Evolutionary conservation across 1,284 basidiomycete species (phyloP), one percentile per base, ranked within the genome.

Genomic region (Hemileia vastatrix): DNA sequence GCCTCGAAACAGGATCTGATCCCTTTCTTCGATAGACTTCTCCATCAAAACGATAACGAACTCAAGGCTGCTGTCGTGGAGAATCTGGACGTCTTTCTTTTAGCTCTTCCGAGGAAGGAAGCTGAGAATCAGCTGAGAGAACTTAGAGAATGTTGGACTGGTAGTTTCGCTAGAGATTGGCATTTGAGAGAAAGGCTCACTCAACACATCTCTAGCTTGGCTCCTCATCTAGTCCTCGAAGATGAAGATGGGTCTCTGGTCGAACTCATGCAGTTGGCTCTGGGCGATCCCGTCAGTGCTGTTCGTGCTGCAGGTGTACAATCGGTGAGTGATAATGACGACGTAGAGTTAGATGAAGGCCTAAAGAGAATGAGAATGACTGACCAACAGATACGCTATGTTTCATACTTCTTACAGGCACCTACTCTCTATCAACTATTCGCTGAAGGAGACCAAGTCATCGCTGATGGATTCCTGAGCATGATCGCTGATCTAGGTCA

Each of bases 221-320:
- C 80, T 6, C 67, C 65, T 54, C 63, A 75, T 67, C 62, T 77
- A 73, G 57, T 73, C 69, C 44, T 74, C 76, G 57, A 67, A 54
- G 70, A n/a, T n/a, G n/a, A n/a, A n/a, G 71, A 73, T n/a, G 71
- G 70, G 21, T 70, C 67, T 45, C 59, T 74, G n/a, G 71, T 74
- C 1, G 71, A 72, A 47, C 78, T 88, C 62, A 78, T 91, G 69
- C 78, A 80, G 66, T 79, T 80, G 59, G 87, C 86, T 0, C 78
- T 96, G 43, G 81, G 84, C 64, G 93, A 96, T 72, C 78, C 79
- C 15, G 88, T 91, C 63, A 86, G 89, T 33, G 85, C 87, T 27
- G 89, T 96, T 4, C 80, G 93, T 57, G 87, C 90, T 68, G 84
- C 84, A 19, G 88, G 86, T 2, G 82, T 90, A 21, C 71, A 76